A percentile compares a stretch with the other conserved stretches of the same genome.
phyloP scores from a whole-genome alignment of 495 filamentous ascomycete species.

The Mycothermus thermophilus region DNA sequence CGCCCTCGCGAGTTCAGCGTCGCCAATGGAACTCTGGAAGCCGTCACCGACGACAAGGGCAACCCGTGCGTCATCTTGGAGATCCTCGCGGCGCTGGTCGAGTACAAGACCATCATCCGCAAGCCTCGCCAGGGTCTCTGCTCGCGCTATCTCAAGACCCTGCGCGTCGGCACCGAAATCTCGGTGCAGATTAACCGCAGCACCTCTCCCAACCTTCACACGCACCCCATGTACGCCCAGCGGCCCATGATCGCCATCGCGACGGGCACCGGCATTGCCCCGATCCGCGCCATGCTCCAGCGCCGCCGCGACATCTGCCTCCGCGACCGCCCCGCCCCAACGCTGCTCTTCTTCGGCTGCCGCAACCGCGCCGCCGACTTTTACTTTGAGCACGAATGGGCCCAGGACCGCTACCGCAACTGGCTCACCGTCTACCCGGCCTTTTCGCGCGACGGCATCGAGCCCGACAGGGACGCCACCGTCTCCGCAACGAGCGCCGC shows the following conservation, averaged over 20 bases:
- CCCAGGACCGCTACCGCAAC: no score
- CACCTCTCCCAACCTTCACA: constrained; percentile 5
- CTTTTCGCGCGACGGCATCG: constrained; percentile 49
- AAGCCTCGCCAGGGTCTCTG: constrained; percentile 78
- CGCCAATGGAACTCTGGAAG: constrained; percentile 48
- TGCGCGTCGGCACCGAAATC: constrained; percentile 44
- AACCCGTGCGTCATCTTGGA: constrained; percentile 44
- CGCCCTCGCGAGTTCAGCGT: constrained; percentile 79
- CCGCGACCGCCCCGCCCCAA: no score
- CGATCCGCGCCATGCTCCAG: constrained; percentile 67
- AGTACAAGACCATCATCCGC: constrained; percentile 80
- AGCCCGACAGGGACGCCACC: constrained; percentile 10
- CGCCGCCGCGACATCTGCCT: constrained; percentile 13
- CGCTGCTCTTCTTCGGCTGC: constrained; percentile 62
- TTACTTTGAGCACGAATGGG: constrained; percentile 71
- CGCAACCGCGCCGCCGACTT: constrained; percentile 61
- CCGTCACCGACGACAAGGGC: not conserved
- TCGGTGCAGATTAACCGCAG: constrained; percentile 36
- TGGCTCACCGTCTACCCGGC: constrained; percentile 63
- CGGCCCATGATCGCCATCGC: constrained; percentile 65
- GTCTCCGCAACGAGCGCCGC: not conserved
- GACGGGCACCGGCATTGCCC: constrained; percentile 83
- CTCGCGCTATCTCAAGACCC: constrained; percentile 63
- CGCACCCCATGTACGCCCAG: not conserved
- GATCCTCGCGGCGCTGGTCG: constrained; percentile 78